A percentile compares a stretch with the other conserved stretches of the same genome.
These are phyloP conservation scores for Eleusine indica DNA, from an alignment of 176 grass and related monocot genomes.

Conservation along the genomic window DNA sequence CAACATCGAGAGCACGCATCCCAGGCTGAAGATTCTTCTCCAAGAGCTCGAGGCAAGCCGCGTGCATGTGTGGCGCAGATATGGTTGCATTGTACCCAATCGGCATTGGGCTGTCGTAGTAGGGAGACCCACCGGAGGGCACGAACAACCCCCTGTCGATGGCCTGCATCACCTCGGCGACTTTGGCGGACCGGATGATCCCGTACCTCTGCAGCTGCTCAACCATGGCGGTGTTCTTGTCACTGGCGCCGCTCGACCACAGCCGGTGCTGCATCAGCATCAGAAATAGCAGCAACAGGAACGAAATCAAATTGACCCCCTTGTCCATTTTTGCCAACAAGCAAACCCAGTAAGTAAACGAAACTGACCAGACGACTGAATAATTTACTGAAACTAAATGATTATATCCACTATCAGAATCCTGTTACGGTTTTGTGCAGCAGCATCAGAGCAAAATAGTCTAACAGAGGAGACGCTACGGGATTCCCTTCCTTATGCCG, in stretches of 20 bases:
- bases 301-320: slow-evolving; percentile 1
- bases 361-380: background rate
- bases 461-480: background rate
- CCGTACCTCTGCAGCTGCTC: slow-evolving; percentile 63
- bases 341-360: background rate
- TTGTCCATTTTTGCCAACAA: background rate
- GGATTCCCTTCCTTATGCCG: too few relatives aligned
- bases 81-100: slow-evolving; percentile 83
- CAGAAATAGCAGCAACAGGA: slow-evolving; percentile 17
- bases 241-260: slow-evolving; percentile 59
- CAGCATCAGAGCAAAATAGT: background rate
- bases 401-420: background rate
- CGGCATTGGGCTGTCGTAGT: slow-evolving; percentile 67
- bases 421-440: background rate
- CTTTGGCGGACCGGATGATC: slow-evolving; percentile 51
- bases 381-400: slow-evolving; percentile 4
- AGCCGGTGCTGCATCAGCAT: slow-evolving; percentile 37
- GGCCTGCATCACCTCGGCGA: slow-evolving; percentile 59
- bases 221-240: slow-evolving; percentile 74
- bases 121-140: slow-evolving; percentile 51
- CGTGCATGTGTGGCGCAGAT: slow-evolving; percentile 86
- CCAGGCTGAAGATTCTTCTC: slow-evolving; percentile 75
- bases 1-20: slow-evolving; percentile 75
- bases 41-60: slow-evolving; percentile 67
- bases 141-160: slow-evolving; percentile 73